Percentiles rank a stretch among this genome's conserved stretches.
phyloP scores from a whole-genome alignment of 192 early-diverging fungal species.

The Lunasporangiospora selenospora region DNA sequence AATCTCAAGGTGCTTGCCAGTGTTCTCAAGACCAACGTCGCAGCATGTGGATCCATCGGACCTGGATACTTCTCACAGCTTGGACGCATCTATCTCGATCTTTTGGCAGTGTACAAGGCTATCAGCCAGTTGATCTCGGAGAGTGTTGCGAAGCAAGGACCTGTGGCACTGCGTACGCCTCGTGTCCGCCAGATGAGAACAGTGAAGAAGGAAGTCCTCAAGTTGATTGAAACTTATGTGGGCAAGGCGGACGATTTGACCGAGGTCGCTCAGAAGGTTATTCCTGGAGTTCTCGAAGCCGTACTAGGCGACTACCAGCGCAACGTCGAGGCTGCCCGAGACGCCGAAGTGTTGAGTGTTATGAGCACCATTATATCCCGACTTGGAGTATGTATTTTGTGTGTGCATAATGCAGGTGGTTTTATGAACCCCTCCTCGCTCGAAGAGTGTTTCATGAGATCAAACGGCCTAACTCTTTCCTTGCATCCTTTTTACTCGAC shows the following conservation, averaged over 20 bases:
- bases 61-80: constrained; percentile 89
- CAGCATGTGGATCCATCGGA: constrained; percentile 90
- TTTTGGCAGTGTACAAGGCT: constrained; percentile 91
- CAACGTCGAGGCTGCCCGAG: constrained; percentile 88
- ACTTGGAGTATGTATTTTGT: constrained; percentile 75
- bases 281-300: constrained; percentile 90
- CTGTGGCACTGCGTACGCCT: constrained; percentile 92
- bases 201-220: constrained; percentile 96
- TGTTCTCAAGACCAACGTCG: constrained; percentile 95
- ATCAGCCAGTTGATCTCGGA: constrained; percentile 86
- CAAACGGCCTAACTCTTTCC: no score
- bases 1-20: constrained; percentile 91
- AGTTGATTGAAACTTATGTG: constrained; percentile 94
- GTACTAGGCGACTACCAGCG: constrained; percentile 89
- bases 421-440: no score
- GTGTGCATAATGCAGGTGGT: no score
- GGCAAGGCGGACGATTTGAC: constrained; percentile 86
- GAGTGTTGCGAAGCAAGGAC: constrained; percentile 74
- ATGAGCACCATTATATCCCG: constrained; percentile 87
- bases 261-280: constrained; percentile 81
- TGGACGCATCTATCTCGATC: constrained; percentile 86
- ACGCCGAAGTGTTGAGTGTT: constrained; percentile 94
- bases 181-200: constrained; percentile 89
- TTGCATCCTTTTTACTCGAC: no score
- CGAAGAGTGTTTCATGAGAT: no score